phyloP scores from a whole-genome alignment of 257 asterid genomes.

The Solanum piurae region DNA sequence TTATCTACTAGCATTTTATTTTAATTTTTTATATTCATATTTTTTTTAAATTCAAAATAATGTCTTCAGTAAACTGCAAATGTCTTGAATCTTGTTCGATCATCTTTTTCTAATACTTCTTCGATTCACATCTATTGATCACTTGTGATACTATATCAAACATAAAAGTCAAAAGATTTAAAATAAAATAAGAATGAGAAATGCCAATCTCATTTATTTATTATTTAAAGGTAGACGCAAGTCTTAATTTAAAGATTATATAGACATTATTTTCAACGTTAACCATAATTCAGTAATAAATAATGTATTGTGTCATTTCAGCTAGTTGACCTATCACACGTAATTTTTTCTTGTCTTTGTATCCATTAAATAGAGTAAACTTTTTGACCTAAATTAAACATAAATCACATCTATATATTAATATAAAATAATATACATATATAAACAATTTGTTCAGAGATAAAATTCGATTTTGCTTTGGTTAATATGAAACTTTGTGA shows the following conservation, averaged over 20 bases:
- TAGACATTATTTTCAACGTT: background rate
- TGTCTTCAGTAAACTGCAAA: background rate
- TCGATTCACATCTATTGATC: accelerated
- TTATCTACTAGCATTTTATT: too few relatives aligned
- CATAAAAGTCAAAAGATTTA: background rate
- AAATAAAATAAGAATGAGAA: background rate
- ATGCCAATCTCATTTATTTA: background rate
- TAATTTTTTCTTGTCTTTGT: background rate
- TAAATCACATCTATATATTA: background rate
- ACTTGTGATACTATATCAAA: background rate
- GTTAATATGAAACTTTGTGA: background rate
- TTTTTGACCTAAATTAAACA: background rate
- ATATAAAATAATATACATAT: background rate
- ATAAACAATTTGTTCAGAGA: background rate
- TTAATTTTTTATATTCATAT: background rate
- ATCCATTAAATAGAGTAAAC: background rate
- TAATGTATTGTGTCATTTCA: background rate
- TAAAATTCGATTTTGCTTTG: background rate
- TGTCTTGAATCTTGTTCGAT: background rate
- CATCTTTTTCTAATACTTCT: background rate
- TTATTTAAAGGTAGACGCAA: background rate
- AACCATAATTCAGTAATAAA: background rate
- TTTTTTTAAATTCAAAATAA: accelerated
- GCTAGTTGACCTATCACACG: background rate
- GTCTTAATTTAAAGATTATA: background rate